Percentiles rank a stretch among this genome's conserved stretches.
phyloP scores from a whole-genome alignment of 495 filamentous ascomycete species.

The Trichoderma asperelloides region DNA sequence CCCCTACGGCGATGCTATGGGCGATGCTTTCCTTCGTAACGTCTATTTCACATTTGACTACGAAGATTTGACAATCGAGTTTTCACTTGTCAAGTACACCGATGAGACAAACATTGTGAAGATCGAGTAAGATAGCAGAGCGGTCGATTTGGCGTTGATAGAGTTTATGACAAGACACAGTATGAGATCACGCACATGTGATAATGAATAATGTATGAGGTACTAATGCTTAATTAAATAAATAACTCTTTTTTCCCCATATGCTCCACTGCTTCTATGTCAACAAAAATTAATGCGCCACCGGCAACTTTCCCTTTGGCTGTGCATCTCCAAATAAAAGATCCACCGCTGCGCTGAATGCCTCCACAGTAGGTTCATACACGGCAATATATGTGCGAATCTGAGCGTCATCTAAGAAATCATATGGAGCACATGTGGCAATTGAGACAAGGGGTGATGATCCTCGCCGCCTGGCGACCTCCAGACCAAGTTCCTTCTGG shows the following conservation, averaged over 20 bases:
- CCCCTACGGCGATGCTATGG: neutral
- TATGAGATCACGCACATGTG: neutral
- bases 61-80: neutral
- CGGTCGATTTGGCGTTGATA: too few relatives aligned
- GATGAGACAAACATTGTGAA: neutral
- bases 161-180: neutral
- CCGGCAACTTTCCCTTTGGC: neutral
- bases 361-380: constrained; percentile 3
- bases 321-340: neutral
- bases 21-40: neutral
- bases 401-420: neutral
- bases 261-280: neutral
- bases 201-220: too few relatives aligned
- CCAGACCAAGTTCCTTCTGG: neutral
- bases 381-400: constrained; percentile 1
- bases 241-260: neutral
- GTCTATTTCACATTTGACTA: constrained; percentile 4
- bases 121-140: neutral
- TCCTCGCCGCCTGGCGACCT: neutral
- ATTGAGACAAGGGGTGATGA: neutral
- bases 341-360: neutral
- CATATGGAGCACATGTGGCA: neutral
- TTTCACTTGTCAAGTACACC: neutral
- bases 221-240: neutral
- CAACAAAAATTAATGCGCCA: neutral